phyloP scores from a whole-genome alignment of 192 early-diverging fungal genomes.

The Helicostylum pulchrum region DNA sequence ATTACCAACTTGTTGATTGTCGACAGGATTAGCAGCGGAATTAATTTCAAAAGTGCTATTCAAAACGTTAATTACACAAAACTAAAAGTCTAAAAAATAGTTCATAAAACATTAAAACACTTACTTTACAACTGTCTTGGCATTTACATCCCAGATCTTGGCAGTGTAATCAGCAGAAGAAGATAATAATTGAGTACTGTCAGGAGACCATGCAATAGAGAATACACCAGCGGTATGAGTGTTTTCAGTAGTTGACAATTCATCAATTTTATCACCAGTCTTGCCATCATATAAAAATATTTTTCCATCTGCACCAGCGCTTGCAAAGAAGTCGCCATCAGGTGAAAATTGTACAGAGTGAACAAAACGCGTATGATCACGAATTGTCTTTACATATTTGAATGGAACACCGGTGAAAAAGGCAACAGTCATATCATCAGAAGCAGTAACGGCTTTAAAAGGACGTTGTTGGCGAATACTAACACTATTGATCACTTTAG shows the following conservation, averaged over 20 bases:
- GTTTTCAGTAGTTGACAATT: conserved; percentile 42
- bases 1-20: conserved; percentile 91
- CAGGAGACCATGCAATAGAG: conserved; percentile 85
- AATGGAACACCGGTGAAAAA: conserved; percentile 94
- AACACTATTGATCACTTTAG: conserved; percentile 83
- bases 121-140: conserved; percentile 63
- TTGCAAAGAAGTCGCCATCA: conserved; percentile 76
- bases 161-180: conserved; percentile 83
- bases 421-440: conserved; percentile 86
- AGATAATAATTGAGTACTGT: conserved; percentile 70
- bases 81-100: too few relatives aligned
- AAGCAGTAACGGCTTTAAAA: conserved; percentile 86
- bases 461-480: conserved; percentile 87
- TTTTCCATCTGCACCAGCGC: conserved; percentile 83
- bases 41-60: conserved; percentile 53
- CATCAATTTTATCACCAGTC: conserved; percentile 73
- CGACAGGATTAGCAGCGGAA: conserved; percentile 35
- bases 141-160: conserved; percentile 88
- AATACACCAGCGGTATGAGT: conserved; percentile 81
- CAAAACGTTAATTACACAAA: neutral
- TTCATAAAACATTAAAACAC: conserved; percentile 1
- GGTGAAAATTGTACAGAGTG: conserved; percentile 85
- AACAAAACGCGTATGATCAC: conserved; percentile 88
- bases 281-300: conserved; percentile 93
- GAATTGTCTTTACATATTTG: conserved; percentile 68